phyloP scores from a whole-genome alignment of 2,329 filamentous ascomycete species.

The Phyllosticta paracitricarpa region DNA sequence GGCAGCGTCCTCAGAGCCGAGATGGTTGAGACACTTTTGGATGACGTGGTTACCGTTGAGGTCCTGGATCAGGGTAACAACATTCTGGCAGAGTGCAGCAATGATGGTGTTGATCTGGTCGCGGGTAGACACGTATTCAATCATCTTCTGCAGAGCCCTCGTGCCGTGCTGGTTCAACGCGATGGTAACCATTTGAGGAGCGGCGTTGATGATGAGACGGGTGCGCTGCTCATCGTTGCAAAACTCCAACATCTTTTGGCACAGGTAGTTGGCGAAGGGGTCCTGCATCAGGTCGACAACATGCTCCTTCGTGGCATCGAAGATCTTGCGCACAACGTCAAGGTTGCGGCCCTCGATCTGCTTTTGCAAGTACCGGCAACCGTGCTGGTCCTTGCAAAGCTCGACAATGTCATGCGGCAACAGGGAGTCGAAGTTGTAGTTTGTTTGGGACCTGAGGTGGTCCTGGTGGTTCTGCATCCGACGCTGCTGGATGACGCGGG shows the following conservation, averaged over 20 bases:
- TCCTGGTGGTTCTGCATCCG: constrained; percentile 64
- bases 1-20: constrained; percentile 71
- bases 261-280: constrained; percentile 97
- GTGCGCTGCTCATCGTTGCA: constrained; percentile 94
- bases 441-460: constrained; percentile 55
- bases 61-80: constrained; percentile 93
- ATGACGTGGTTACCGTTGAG: constrained; percentile 98
- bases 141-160: constrained; percentile 97
- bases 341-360: constrained; percentile 85
- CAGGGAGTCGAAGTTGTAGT: constrained; percentile 62
- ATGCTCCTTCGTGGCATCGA: constrained; percentile 83
- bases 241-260: constrained; percentile 94
- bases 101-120: constrained; percentile 82
- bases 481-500: constrained; percentile 64
- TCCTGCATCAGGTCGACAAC: constrained; percentile 93
- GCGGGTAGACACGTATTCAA: constrained; percentile 82
- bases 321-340: constrained; percentile 84
- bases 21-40: constrained; percentile 96
- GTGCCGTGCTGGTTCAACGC: constrained; percentile 97
- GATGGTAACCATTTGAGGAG: constrained; percentile 79
- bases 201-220: constrained; percentile 79
- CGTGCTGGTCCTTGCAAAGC: constrained; percentile 95
- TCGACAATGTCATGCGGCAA: constrained; percentile 77
- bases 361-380: constrained; percentile 92
- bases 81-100: constrained; percentile 66